These are phyloP conservation scores for Ballota nigra DNA, from an alignment of 257 asterid species.

Conservation along the genomic window DNA sequence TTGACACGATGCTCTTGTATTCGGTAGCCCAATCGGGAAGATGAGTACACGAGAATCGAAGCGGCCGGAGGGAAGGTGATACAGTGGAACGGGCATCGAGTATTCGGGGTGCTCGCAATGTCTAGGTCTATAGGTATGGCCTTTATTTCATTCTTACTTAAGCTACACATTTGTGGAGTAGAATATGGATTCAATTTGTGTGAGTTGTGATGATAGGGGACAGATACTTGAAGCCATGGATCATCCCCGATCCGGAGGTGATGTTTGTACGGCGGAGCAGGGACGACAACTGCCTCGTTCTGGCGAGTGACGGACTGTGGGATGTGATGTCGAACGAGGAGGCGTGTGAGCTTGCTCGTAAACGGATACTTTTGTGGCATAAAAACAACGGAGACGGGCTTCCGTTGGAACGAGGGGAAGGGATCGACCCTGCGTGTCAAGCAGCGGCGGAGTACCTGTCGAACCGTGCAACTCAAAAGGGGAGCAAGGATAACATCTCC, in stretches of 20 bases:
- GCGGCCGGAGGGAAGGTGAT: constrained; percentile 98
- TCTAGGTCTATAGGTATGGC: constrained; percentile 90
- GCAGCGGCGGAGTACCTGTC: constrained; percentile 89
- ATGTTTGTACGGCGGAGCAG: constrained; percentile 60
- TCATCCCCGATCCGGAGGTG: constrained; percentile 89
- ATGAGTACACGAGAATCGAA: constrained; percentile 89
- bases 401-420: constrained; percentile 61
- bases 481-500: constrained; percentile 87
- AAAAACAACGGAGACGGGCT: constrained; percentile 48
- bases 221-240: constrained; percentile 86
- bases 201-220: constrained; percentile 50
- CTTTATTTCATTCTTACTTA: neutral
- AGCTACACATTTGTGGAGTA: neutral
- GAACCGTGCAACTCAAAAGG: constrained; percentile 80
- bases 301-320: constrained; percentile 96
- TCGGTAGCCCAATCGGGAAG: constrained; percentile 84
- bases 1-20: neutral
- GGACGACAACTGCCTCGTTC: constrained; percentile 78
- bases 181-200: neutral
- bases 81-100: constrained; percentile 98
- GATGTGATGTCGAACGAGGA: constrained; percentile 91
- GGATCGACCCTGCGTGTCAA: constrained; percentile 90
- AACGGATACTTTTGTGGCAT: constrained; percentile 72
- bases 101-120: constrained; percentile 97
- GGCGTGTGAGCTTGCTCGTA: constrained; percentile 82